Evolutionary conservation across 169 alveolate genomes (phyloP), one percentile per base, ranked within the genome.

Genomic region (Besnoitia besnoiti): DNA sequence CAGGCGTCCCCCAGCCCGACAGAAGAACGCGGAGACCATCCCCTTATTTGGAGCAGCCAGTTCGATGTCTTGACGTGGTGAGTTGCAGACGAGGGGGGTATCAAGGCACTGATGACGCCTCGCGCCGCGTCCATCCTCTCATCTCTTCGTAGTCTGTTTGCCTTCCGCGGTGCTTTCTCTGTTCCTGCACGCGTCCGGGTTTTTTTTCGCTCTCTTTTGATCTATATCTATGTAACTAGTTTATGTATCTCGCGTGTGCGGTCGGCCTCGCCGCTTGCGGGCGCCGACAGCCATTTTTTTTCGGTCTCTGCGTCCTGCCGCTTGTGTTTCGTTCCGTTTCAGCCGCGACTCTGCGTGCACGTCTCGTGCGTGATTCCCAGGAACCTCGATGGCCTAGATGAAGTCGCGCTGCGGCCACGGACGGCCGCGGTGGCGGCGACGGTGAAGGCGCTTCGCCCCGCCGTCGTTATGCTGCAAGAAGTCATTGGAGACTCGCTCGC

Each of bases 301-400:
- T n/a, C n/a, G n/a, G n/a, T n/a, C n/a, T n/a, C n/a, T n/a, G n/a
- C n/a, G n/a, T n/a, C n/a, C n/a, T n/a, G n/a, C n/a, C n/a, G n/a
- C n/a, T n/a, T n/a, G n/a, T n/a, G n/a, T n/a, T n/a, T n/a, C n/a
- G n/a, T n/a, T n/a, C n/a, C n/a, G n/a, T n/a, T n/a, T n/a, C n/a
- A n/a, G n/a, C n/a, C n/a, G n/a, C n/a, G n/a, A n/a, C n/a, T n/a
- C n/a, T n/a, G n/a, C n/a, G n/a, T n/a, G n/a, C n/a, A n/a, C 67
- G 67, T n/a, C 24, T 55, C 67, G 12, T 1, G 24, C 14, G 55
- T 49, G 55, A 5, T 30, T 37, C 62, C 46, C 85, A 89, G 92
- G 92, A 89, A 89, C 88, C 47, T 89, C 79, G 92, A 89, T 30
- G 92, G 92, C 8, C 77, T 89, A 4, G 92, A 89, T 40, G 88